These are phyloP conservation scores for Hemisphaericaspora subhashii DNA, from an alignment of 1,139 yeast genomes.

Conservation along the genomic window DNA sequence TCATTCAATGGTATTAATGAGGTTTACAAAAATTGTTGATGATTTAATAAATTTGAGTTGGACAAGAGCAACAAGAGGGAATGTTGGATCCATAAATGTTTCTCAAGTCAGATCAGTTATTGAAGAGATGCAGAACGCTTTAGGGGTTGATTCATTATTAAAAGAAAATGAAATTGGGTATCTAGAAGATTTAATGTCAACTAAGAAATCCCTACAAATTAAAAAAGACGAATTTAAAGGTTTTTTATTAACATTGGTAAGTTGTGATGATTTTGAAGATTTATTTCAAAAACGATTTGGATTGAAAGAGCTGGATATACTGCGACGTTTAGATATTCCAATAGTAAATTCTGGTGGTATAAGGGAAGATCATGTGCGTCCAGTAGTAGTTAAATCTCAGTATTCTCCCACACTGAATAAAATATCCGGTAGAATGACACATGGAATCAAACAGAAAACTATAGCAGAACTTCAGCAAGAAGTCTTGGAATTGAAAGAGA, in stretches of 20 bases:
- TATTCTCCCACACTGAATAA: no score
- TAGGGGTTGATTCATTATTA: conserved; percentile 24
- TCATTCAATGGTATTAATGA: background rate
- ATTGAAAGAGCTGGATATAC: conserved; percentile 17
- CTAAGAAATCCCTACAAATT: conserved; percentile 29
- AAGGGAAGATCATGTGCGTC: background rate
- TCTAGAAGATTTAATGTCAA: conserved; percentile 27
- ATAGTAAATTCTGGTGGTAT: background rate
- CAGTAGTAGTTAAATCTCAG: background rate
- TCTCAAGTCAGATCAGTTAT: conserved; percentile 29
- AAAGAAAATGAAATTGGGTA: conserved; percentile 25
- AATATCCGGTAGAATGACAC: no score
- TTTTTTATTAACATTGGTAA: conserved; percentile 32
- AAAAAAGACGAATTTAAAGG: conserved; percentile 26
- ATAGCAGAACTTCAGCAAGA: conserved; percentile 1
- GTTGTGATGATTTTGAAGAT: conserved; percentile 21
- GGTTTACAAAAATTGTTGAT: conserved; percentile 11
- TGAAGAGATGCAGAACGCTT: conserved; percentile 25
- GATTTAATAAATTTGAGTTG: conserved; percentile 31
- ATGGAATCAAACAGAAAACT: no score
- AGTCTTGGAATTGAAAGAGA: conserved; percentile 4
- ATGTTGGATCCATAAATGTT: conserved; percentile 25
- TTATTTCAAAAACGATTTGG: conserved; percentile 28
- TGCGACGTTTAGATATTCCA: conserved; percentile 3
- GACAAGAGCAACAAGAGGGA: conserved; percentile 18